Conservation (phyloP, 2,329 filamentous ascomycete species). For the Waltergamsia citrina region DNA sequence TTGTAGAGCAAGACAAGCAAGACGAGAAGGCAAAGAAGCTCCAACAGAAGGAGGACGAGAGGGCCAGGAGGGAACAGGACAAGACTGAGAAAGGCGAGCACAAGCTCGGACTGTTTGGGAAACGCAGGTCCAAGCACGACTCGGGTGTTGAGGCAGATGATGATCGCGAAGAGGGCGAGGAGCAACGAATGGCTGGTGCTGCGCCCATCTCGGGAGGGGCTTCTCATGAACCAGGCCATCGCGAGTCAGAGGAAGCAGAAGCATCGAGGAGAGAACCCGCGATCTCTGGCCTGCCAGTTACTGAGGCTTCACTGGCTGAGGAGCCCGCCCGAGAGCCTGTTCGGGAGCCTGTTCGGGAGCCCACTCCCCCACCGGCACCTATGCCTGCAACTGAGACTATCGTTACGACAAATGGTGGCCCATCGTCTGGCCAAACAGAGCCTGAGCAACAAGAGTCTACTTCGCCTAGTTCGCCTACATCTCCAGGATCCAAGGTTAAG, state of each 20-base stretch:
- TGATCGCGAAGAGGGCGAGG: constrained; percentile 2
- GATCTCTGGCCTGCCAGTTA: no score
- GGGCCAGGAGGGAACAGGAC: constrained; percentile 39
- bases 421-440: background rate
- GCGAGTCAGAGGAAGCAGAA: no score
- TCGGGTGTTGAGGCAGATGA: constrained; percentile 8
- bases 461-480: constrained; percentile 10
- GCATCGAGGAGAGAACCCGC: no score
- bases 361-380: no score
- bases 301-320: no score
- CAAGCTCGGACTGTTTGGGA: constrained; percentile 41
- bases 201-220: no score
- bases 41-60: constrained; percentile 18
- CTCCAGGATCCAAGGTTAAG: constrained; percentile 33
- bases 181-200: constrained; percentile 1
- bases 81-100: constrained; percentile 43
- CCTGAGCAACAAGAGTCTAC: background rate
- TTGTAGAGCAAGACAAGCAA: constrained; percentile 35
- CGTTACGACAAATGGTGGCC: background rate
- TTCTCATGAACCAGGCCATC: no score
- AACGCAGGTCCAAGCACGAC: constrained; percentile 30
- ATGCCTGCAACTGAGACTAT: no score
- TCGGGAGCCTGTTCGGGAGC: no score
- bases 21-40: constrained; percentile 17
- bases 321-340: no score